Conservation (phyloP, 805 yeast genomes). For the Grigorovia yakushimaensis region DNA sequence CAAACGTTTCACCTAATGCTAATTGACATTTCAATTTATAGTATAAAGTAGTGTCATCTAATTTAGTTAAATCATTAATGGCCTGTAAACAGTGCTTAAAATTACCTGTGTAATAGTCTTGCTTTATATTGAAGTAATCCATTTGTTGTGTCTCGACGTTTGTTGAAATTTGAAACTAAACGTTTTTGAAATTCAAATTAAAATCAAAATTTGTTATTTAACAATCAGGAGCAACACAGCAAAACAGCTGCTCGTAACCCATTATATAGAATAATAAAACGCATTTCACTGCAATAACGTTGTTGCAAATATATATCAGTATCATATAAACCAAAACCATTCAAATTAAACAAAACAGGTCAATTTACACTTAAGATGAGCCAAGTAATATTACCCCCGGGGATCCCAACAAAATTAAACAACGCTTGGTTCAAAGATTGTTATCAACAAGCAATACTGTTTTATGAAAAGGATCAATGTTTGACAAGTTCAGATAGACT, state of each 20-base stretch:
- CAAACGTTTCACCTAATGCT: slow-evolving; percentile 18
- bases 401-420: slow-evolving; percentile 7
- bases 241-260: too few relatives aligned
- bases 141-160: slow-evolving; percentile 1
- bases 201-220: too few relatives aligned
- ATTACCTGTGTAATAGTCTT: slow-evolving; percentile 54
- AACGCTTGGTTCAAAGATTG: slow-evolving; percentile 32
- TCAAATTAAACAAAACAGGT: too few relatives aligned
- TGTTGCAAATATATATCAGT: too few relatives aligned
- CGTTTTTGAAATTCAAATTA: too few relatives aligned
- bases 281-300: too few relatives aligned
- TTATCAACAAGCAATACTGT: slow-evolving; percentile 34
- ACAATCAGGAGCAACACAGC: too few relatives aligned
- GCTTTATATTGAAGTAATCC: slow-evolving; percentile 47
- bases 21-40: slow-evolving; percentile 30
- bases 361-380: not conserved
- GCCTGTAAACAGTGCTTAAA: slow-evolving; percentile 36
- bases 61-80: slow-evolving; percentile 30
- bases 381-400: not conserved
- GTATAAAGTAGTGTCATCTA: slow-evolving; percentile 20
- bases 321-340: too few relatives aligned
- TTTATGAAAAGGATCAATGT: slow-evolving; percentile 40
- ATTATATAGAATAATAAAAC: too few relatives aligned
- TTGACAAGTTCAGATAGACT: slow-evolving; percentile 35
- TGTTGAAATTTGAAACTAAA: not conserved